phyloP scores from a whole-genome alignment of 164 flowering plant species.

The Platanus orientalis region DNA sequence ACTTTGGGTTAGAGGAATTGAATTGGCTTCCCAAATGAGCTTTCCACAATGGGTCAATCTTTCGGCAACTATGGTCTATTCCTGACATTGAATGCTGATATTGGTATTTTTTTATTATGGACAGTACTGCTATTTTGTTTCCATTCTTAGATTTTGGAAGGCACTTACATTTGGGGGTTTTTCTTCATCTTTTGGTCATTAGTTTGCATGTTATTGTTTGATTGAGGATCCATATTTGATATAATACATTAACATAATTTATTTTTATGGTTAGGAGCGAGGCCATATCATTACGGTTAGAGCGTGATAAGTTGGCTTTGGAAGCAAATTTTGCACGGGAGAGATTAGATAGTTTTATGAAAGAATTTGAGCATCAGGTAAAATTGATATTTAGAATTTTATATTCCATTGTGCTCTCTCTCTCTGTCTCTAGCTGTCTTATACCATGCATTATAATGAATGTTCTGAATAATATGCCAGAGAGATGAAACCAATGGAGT shows the following conservation, averaged over 20 bases:
- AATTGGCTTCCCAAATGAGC: no score
- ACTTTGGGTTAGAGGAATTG: no score
- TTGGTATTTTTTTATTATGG: no score
- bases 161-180: no score
- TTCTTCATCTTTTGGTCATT: background rate
- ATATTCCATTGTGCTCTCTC: background rate
- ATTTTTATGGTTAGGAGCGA: conserved; percentile 35
- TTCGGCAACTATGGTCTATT: no score
- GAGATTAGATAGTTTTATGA: conserved; percentile 52
- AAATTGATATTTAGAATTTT: background rate
- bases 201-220: no score
- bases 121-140: no score
- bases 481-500: conserved; percentile 58
- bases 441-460: background rate
- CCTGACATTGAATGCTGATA: no score
- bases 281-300: conserved; percentile 38
- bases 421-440: background rate
- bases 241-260: background rate
- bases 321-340: conserved; percentile 63
- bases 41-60: no score
- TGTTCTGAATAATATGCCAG: conserved; percentile 28
- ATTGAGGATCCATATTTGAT: background rate
- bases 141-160: no score
- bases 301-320: conserved; percentile 60
- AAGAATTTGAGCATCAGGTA: conserved; percentile 67